phyloP scores from a whole-genome alignment of 2,329 filamentous ascomycete genomes.

The Cordyceps farinosa region DNA sequence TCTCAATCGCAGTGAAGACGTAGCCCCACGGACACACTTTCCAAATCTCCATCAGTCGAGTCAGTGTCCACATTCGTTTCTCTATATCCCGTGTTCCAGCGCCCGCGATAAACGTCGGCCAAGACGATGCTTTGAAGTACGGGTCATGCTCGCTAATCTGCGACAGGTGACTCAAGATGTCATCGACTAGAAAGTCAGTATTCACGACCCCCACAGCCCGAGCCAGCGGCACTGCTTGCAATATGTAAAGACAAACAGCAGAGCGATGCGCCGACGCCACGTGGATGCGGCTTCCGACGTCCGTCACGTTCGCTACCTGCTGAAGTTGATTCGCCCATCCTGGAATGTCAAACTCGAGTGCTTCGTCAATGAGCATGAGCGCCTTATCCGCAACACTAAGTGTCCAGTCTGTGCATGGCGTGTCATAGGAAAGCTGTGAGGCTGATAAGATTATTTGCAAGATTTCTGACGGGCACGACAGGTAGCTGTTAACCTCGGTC shows the following conservation, averaged over 20 bases:
- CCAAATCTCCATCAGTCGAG: conserved; percentile 44
- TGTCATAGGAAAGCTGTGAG: conserved; percentile 42
- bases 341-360: conserved; percentile 40
- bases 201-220: conserved; percentile 37
- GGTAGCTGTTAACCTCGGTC: conserved; percentile 40
- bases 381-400: conserved; percentile 34
- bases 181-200: conserved; percentile 43
- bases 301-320: conserved; percentile 32
- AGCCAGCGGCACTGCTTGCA: conserved; percentile 40
- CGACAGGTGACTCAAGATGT: conserved; percentile 49
- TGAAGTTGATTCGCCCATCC: conserved; percentile 41
- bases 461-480: conserved; percentile 41
- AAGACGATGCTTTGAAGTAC: conserved; percentile 58
- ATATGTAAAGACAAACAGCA: conserved; percentile 45
- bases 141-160: conserved; percentile 45
- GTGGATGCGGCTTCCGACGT: conserved; percentile 41
- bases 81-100: conserved; percentile 48
- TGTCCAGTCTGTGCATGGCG: conserved; percentile 30
- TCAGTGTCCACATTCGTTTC: conserved; percentile 49
- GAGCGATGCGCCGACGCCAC: conserved; percentile 46
- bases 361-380: conserved; percentile 39
- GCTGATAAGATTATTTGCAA: conserved; percentile 44
- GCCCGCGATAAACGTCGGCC: conserved; percentile 56
- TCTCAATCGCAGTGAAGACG: conserved; percentile 47
- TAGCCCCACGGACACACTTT: conserved; percentile 48